These are phyloP conservation scores for Pythium sp. DNA, from an alignment of 352 stramenopile species.

Conservation along the genomic window DNA sequence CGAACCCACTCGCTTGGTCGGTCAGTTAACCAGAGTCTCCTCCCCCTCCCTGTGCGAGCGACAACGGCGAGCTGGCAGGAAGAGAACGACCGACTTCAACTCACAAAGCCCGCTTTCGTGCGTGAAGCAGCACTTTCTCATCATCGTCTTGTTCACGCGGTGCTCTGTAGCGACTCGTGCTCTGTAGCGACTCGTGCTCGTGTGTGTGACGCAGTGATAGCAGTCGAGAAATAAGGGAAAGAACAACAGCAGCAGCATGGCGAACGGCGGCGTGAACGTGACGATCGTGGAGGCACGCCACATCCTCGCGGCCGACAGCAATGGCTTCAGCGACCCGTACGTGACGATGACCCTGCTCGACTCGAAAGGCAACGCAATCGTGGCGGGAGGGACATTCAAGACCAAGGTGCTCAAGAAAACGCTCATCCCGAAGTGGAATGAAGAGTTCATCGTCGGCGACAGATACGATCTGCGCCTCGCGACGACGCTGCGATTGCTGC, in stretches of 20 bases:
- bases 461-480: conserved; percentile 61
- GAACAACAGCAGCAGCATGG: background rate
- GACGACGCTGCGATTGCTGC: conserved; percentile 52
- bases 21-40: background rate
- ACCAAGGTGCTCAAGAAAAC: conserved; percentile 72
- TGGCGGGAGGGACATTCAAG: conserved; percentile 51
- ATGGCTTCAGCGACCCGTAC: conserved; percentile 71
- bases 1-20: background rate
- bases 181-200: background rate
- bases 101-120: background rate
- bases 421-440: conserved; percentile 54
- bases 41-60: background rate
- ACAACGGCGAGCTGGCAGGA: background rate
- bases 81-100: background rate
- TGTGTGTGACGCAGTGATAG: background rate
- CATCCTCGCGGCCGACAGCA: conserved; percentile 63
- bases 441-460: conserved; percentile 61
- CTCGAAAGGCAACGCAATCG: conserved; percentile 40
- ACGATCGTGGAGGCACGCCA: conserved; percentile 59
- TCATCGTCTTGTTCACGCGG: background rate
- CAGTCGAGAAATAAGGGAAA: background rate
- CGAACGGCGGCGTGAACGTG: conserved; percentile 27
- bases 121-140: background rate
- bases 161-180: background rate
- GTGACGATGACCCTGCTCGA: conserved; percentile 72